Base-by-base conservation (phyloP, 352 stramenopile genomes). In the Thalassiosira oceanica region DNA sequence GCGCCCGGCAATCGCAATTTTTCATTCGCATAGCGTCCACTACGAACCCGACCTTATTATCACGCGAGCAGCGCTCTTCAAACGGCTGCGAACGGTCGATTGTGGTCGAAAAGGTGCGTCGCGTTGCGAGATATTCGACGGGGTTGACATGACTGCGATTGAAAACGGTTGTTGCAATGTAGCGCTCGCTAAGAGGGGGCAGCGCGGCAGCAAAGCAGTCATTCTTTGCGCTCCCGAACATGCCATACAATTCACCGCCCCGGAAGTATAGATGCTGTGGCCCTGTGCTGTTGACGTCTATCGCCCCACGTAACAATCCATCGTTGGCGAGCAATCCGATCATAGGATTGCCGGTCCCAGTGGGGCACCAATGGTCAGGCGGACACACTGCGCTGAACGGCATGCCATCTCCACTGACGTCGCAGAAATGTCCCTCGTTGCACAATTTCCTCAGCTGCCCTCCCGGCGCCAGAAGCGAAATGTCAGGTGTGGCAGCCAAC, bases 31-130 rank as follows among this genome's bases (percentile, higher is more conserved):
- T 87, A 0, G 92, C 92, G 7, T 95, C 79, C 43, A 89, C 73
- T 6, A 97, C 82, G 16, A 93, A 90, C n/a, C 84, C 73, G 87
- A 94, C 97, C 70, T 98, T 97, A 70, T 97, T 88, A 65, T 98
- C 95, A 5, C 96, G 83, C 0, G 85, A 93, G 60, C 95, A 98
- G 15, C 51, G 28, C 26, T 78, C 55, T 24, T 52, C 61, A 29
- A 44, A 60, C 24, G 41, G 42, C 24, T 60, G 69, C 39, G 75
- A 68, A 36, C 87, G 72, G 41, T 64, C 74, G 6, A 76, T 52
- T 45, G 54, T 57, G 15, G 75, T 68, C 7, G 61, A 58, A 5
- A 61, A 43, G 33, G 62, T 70, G 54, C 51, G 55, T 6, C 64
- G 27, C 21, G 69, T 50, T 24, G 81, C 42, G 52, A 79, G 83